Conservation (phyloP, 208 protist genomes). For the Naegleria gruberi region DNA sequence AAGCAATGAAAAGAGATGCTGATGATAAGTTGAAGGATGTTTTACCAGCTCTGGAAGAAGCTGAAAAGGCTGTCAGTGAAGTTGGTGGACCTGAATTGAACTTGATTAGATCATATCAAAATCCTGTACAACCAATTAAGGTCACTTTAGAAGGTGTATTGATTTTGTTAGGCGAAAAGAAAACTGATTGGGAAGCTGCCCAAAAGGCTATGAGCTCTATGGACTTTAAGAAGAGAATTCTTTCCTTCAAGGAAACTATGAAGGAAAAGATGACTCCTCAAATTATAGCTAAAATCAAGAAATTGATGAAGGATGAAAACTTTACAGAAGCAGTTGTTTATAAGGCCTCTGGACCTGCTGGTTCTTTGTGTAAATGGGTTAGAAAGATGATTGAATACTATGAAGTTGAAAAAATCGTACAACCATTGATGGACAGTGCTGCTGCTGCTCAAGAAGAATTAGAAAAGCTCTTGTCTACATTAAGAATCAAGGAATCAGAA, state of each 20-base stretch:
- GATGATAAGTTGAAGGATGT: constrained; percentile 84
- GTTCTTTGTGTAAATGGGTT: constrained; percentile 76
- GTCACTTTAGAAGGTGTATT: constrained; percentile 83
- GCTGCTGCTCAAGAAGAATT: constrained; percentile 74
- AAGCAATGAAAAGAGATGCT: constrained; percentile 75
- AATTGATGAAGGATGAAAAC: constrained; percentile 39
- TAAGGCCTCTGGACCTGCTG: constrained; percentile 32
- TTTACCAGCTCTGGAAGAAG: constrained; percentile 76
- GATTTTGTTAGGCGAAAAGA: constrained; percentile 74
- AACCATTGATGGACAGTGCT: constrained; percentile 80
- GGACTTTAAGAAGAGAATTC: constrained; percentile 73
- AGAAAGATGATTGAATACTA: constrained; percentile 87
- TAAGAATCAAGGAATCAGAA: constrained; percentile 79
- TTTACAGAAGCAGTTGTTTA: constrained; percentile 30
- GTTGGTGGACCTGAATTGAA: constrained; percentile 81
- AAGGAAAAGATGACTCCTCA: constrained; percentile 75
- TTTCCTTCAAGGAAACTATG: constrained; percentile 71
- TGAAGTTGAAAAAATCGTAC: constrained; percentile 86
- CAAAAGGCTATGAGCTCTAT: constrained; percentile 80
- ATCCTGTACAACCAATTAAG: constrained; percentile 80
- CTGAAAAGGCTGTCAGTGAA: constrained; percentile 79
- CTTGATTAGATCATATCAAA: constrained; percentile 54
- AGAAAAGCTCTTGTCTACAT: constrained; percentile 58
- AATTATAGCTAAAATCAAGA: constrained; percentile 69
- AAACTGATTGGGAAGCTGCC: constrained; percentile 77